A percentile compares a stretch with the other conserved stretches of the same genome.
These are phyloP conservation scores for Cytospora leucostoma DNA, from an alignment of 2,329 filamentous ascomycete species.

Conservation along the genomic window DNA sequence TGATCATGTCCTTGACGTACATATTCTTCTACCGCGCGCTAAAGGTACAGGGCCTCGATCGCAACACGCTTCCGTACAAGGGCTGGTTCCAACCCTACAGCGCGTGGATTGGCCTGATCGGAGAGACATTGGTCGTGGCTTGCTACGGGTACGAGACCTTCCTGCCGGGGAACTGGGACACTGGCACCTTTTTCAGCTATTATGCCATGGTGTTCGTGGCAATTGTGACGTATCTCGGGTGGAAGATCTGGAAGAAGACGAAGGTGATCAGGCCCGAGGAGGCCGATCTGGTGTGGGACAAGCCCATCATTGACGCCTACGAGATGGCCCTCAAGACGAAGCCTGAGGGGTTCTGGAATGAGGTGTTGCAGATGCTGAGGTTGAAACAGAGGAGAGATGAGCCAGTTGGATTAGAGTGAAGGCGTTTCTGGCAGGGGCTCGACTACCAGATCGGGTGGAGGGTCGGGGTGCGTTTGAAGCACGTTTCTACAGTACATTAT, in stretches of 20 bases:
- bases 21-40: constrained; percentile 28
- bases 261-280: constrained; percentile 52
- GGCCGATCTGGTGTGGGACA: constrained; percentile 34
- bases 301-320: constrained; percentile 42
- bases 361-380: constrained; percentile 51
- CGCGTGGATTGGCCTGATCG: constrained; percentile 47
- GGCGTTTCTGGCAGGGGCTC: neutral
- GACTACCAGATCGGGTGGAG: too few species aligned
- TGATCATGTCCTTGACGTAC: constrained; percentile 41
- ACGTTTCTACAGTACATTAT: neutral
- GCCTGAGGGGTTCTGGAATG: constrained; percentile 57
- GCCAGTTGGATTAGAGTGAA: constrained; percentile 11
- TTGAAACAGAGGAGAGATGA: constrained; percentile 36
- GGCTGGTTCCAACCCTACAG: constrained; percentile 63
- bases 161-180: constrained; percentile 33
- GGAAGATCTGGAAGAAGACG: constrained; percentile 66
- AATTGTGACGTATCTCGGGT: constrained; percentile 55
- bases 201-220: constrained; percentile 60
- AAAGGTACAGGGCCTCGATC: constrained; percentile 33
- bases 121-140: constrained; percentile 47
- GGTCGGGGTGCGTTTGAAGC: neutral
- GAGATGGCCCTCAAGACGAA: constrained; percentile 52
- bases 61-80: constrained; percentile 57
- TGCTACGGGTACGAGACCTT: constrained; percentile 56
- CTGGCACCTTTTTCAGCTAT: constrained; percentile 44